A percentile compares a stretch with the other conserved stretches of the same genome.
Evolutionary conservation across 1,139 yeast species (phyloP).

Genomic region (Pichia sorboxylosa): DNA sequence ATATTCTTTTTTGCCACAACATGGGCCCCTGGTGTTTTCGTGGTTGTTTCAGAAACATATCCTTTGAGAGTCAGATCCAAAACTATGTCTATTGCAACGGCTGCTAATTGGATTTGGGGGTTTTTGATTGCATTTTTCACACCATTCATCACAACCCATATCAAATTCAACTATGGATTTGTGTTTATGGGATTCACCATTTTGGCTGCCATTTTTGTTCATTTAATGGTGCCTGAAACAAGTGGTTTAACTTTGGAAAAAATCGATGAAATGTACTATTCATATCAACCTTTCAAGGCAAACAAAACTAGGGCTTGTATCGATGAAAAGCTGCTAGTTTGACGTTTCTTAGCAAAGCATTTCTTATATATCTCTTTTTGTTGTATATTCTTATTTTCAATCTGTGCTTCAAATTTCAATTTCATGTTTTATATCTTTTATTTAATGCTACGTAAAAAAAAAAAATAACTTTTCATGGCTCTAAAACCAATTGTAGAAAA

Average conservation of each 20-base stretch:
- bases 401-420: too few relatives aligned
- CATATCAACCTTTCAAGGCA: conserved; percentile 8
- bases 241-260: conserved; percentile 55
- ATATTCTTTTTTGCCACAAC: conserved; percentile 75
- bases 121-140: conserved; percentile 67
- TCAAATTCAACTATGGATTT: conserved; percentile 53
- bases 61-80: conserved; percentile 71
- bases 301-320: too few relatives aligned
- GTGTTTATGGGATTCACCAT: conserved; percentile 61
- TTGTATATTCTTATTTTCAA: too few relatives aligned
- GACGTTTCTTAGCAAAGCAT: too few relatives aligned
- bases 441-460: too few relatives aligned
- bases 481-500: not conserved
- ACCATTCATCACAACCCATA: conserved; percentile 48
- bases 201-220: conserved; percentile 47
- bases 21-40: conserved; percentile 82
- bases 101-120: conserved; percentile 72
- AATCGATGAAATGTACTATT: conserved; percentile 34
- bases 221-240: conserved; percentile 33
- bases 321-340: too few relatives aligned
- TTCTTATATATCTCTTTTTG: too few relatives aligned
- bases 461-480: too few relatives aligned
- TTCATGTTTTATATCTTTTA: too few relatives aligned
- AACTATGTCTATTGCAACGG: conserved; percentile 65
- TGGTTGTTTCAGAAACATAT: conserved; percentile 66